Base-by-base conservation (phyloP, 345 rosid species). In the Moricandia arvensis region DNA sequence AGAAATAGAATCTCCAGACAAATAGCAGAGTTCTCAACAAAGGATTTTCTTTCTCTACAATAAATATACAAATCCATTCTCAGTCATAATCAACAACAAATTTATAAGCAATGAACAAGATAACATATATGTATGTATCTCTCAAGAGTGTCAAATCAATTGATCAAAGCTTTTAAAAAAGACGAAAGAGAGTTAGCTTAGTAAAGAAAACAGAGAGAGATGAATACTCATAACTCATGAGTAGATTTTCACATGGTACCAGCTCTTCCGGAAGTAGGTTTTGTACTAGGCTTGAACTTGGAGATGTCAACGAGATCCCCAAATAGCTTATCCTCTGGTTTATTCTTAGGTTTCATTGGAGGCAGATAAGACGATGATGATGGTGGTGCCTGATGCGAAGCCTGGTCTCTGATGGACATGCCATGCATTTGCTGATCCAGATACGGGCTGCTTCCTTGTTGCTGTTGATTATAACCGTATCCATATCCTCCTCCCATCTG, bases 261-360 rank as follows among this genome's bases (percentile, higher is more conserved):
- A 61, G 93, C 88, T 80, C 85, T 88, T 77, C 89, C 85, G 3
- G 93, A 81, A 17, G 87, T 81, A 34, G 90, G 43, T 80, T 90
- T 96, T 67, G 78, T 63, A 0, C 86, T 27, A 2, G 92, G 79
- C 83, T 96, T 96, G 79, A 91, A 79, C 75, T 93, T 96, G 7
- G 98, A 82, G 77, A 96, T 82, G 80, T 93, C 96, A n/a, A 96
- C 97, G 11, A 96, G 97, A 82, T 96, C 99, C 69, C 99, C 98
- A 73, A 96, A 96, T 29, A 96, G 82, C 92, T 88, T 93, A 77
- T 96, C 88, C 78, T 86, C 91, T 8, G 89, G 92, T 57, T 87
- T 88, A 47, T 85, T 88, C 18, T 89, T 72, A 57, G 88, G 85
- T 84, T 75, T 91, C 79, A 79, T 86, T 0, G 91, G 87, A 0